Percentiles rank a stretch among this genome's conserved stretches.
Conservation (phyloP, 768 basidiomycete species). For the Trametes elegans region DNA sequence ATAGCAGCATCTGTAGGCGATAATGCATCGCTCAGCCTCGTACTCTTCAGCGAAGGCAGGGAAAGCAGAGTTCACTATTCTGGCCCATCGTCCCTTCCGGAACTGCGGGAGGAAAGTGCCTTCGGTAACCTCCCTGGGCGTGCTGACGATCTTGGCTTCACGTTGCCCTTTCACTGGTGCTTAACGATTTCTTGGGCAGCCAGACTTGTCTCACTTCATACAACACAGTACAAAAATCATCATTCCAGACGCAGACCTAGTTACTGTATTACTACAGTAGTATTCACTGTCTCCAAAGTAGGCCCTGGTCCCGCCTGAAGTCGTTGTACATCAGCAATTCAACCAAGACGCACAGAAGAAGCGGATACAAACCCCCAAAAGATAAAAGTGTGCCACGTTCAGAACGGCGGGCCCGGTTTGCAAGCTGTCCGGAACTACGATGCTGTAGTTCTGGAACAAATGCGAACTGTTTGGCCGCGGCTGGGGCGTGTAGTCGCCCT, state of each 20-base stretch:
- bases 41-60: neutral
- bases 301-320: neutral
- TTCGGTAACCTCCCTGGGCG: constrained; percentile 8
- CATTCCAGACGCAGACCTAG: too few relatives aligned
- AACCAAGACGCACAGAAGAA: too few relatives aligned
- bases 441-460: constrained; percentile 27
- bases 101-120: constrained; percentile 5
- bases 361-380: constrained; percentile 25
- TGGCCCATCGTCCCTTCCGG: constrained; percentile 4
- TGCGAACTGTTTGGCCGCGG: neutral
- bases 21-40: constrained; percentile 9
- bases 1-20: constrained; percentile 1
- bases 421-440: constrained; percentile 21
- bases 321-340: neutral
- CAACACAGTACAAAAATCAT: too few relatives aligned
- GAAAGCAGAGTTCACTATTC: constrained; percentile 8
- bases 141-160: too few relatives aligned
- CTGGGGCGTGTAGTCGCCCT: neutral
- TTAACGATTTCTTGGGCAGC: constrained; percentile 28
- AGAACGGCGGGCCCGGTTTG: constrained; percentile 10
- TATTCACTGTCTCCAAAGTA: neutral
- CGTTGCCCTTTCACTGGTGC: too few relatives aligned
- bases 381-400: constrained; percentile 19
- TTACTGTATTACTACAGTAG: neutral
- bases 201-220: too few relatives aligned